Percentiles rank a stretch among this genome's conserved stretches.
Evolutionary conservation across 2,329 filamentous ascomycete genomes (phyloP).

Genomic region (Aspergillus sp.): DNA sequence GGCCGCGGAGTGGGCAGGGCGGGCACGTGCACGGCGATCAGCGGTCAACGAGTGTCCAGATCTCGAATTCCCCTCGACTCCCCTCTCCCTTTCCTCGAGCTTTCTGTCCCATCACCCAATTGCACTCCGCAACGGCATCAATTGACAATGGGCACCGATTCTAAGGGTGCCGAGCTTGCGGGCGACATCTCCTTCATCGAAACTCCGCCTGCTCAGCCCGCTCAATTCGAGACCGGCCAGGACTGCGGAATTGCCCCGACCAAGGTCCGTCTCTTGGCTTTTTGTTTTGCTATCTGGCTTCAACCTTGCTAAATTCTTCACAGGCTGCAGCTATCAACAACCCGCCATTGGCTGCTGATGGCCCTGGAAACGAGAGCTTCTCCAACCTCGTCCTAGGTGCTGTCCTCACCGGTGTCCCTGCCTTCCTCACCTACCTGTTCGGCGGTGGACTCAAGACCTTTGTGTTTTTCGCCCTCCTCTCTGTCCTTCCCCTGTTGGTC

Average conservation of each 20-base stretch:
- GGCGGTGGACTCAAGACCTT: conserved; percentile 84
- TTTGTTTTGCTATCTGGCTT: conserved; percentile 57
- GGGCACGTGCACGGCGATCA: background rate
- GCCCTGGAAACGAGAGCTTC: conserved; percentile 79
- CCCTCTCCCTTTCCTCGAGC: background rate
- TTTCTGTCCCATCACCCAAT: background rate
- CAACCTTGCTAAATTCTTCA: background rate
- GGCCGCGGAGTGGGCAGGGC: too few species aligned
- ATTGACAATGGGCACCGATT: background rate
- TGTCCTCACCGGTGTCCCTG: conserved; percentile 69
- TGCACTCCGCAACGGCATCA: background rate
- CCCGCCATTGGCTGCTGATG: conserved; percentile 88
- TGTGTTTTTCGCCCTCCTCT: conserved; percentile 79
- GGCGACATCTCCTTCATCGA: conserved; percentile 56
- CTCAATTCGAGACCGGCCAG: conserved; percentile 51
- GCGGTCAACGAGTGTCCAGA: background rate
- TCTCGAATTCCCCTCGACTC: background rate
- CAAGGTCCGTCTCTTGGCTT: conserved; percentile 47
- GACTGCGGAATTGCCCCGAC: conserved; percentile 63
- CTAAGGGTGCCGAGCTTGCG: conserved; percentile 41
- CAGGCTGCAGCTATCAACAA: conserved; percentile 74
- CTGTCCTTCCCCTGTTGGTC: conserved; percentile 74
- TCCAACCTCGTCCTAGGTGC: conserved; percentile 75
- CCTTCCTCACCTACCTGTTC: conserved; percentile 78
- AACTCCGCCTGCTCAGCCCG: conserved; percentile 54